Base-by-base conservation (phyloP, 805 yeast species). In the Kluyveromyces siamensis region DNA sequence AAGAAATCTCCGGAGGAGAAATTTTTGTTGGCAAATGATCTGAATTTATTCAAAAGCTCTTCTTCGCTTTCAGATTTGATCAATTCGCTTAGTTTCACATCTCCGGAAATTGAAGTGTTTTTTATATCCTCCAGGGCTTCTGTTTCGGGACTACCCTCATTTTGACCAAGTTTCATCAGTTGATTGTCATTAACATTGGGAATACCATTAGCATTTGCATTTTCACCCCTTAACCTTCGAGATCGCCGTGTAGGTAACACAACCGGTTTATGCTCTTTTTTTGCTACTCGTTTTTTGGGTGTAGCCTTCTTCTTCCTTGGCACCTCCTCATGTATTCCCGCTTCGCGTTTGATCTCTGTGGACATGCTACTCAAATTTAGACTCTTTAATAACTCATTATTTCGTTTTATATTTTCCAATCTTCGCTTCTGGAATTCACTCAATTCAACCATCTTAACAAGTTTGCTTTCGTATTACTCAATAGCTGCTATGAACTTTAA, bases 331-430 rank as follows among this genome's bases (percentile, higher is more conserved):
- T 63, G 69, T 47, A 61, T 60, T 55, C 64, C 63, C 49, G 74
- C 63, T 46, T 79, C 84, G 13, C 68, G 67, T 27, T 73, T 66
- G 45, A 84, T 76, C 2, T 80, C 80, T 33, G 69, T 65, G 1
- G 83, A 72, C 2, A 84, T 65, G 11, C 78, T 67, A 45, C 79
- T 81, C 17, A 91, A 71, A 54, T 88, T 84, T 54, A 91, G 72
- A 54, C 83, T 80, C 55, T 79, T 74, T 46, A 91, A 71, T 21
- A 90, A 74, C 54, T 81, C 86, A 62, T 81, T 80, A 66, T 91
- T 93, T 45, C 98, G 73, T 53, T 81, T 86, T 51, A 91, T 93
- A 61, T 87, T 88, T 50, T 79, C 87, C 59, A 76, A 81, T 50
- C 95, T 67, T 60, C 80, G 81, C 57, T 71, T 76, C 63, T 86